phyloP scores from a whole-genome alignment of 495 filamentous ascomycete genomes.

The Bathelium albidoporum region DNA sequence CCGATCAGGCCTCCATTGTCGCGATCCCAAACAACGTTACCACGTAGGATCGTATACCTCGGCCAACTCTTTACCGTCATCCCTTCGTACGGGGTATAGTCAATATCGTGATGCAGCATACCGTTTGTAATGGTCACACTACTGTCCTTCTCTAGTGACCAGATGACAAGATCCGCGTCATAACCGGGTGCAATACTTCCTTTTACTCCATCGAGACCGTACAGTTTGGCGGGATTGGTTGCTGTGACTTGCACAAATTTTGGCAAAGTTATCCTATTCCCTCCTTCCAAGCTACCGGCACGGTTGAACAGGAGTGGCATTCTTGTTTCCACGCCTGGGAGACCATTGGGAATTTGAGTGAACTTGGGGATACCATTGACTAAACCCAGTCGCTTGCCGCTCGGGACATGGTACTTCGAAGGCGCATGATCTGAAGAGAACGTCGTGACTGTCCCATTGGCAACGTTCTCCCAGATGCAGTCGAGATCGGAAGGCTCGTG shows the following conservation, averaged over 20 bases:
- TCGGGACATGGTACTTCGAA: conserved; percentile 40
- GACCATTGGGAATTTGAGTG: conserved; percentile 47
- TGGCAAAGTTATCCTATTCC: conserved; percentile 33
- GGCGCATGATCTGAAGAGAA: conserved; percentile 48
- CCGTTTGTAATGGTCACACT: conserved; percentile 38
- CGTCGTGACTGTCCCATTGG: conserved; percentile 41
- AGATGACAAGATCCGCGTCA: conserved; percentile 45
- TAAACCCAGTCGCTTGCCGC: conserved; percentile 40
- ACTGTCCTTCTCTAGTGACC: conserved; percentile 38
- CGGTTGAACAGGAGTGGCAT: conserved; percentile 32
- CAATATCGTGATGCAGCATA: conserved; percentile 48
- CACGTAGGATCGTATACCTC: conserved; percentile 48
- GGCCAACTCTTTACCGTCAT: conserved; percentile 48
- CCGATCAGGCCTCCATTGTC: conserved; percentile 42
- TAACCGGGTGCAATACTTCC: conserved; percentile 45
- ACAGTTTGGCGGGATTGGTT: conserved; percentile 51
- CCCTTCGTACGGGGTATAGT: conserved; percentile 55
- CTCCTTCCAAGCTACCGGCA: conserved; percentile 7
- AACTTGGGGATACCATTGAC: conserved; percentile 38
- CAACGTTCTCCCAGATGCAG: conserved; percentile 26
- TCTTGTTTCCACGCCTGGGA: conserved; percentile 52
- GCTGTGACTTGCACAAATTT: conserved; percentile 50
- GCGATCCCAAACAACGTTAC: conserved; percentile 47
- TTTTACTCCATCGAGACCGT: conserved; percentile 47
- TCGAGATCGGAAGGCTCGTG: conserved; percentile 26